Conservation (phyloP, 2,329 filamentous ascomycete species). For the Sodiomyces alkalinus region DNA sequence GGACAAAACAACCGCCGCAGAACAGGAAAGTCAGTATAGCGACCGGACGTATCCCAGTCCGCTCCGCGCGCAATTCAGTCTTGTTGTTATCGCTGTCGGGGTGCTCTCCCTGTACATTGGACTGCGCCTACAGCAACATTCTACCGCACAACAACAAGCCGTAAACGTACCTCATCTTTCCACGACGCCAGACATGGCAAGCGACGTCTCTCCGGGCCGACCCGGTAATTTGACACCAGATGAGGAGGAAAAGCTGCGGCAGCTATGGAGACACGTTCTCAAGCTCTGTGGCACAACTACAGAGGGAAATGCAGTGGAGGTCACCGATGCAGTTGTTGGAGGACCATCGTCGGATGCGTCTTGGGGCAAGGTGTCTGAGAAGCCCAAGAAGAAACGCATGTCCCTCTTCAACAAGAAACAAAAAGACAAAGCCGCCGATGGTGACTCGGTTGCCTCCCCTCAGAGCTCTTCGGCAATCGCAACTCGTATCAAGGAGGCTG, state of each 20-base stretch:
- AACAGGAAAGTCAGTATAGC: no score
- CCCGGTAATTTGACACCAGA: conserved; percentile 79
- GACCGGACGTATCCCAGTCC: no score
- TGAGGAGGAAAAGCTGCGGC: conserved; percentile 74
- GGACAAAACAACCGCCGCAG: no score
- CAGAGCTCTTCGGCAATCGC: conserved; percentile 17
- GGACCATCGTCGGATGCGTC: conserved; percentile 14
- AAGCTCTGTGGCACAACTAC: conserved; percentile 59
- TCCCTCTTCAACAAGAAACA: conserved; percentile 50
- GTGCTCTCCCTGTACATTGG: no score
- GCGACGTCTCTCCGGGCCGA: conserved; percentile 62
- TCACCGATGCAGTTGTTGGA: conserved; percentile 15
- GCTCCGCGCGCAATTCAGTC: no score
- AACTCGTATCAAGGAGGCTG: conserved; percentile 25
- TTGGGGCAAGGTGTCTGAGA: conserved; percentile 24
- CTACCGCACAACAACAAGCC: no score
- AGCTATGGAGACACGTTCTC: conserved; percentile 68
- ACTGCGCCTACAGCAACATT: no score
- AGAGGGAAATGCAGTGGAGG: conserved; percentile 7
- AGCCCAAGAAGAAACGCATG: conserved; percentile 62
- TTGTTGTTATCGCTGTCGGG: no score
- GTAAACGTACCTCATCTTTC: no score
- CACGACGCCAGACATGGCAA: no score
- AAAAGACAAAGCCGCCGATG: conserved; percentile 38
- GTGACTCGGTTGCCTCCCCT: conserved; percentile 17